Evolutionary conservation across 768 basidiomycete species (phyloP).

Genomic region (Glaciozyma martinii): DNA sequence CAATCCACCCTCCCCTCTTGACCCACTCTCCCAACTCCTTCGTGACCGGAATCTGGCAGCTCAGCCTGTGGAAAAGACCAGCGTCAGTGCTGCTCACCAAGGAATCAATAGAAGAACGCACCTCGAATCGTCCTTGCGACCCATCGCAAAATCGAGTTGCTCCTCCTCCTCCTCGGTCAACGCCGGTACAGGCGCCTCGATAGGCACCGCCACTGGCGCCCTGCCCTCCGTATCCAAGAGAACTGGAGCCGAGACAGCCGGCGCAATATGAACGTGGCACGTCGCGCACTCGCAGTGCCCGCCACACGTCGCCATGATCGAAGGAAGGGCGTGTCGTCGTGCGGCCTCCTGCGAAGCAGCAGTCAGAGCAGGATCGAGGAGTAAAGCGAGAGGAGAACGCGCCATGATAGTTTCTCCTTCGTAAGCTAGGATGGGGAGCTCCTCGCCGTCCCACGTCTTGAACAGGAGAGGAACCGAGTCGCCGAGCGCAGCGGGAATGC

Average conservation of each 20-base stretch:
- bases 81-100: too few species aligned
- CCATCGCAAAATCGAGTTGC: slow-evolving; percentile 34
- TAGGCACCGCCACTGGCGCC: neutral
- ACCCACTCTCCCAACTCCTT: slow-evolving; percentile 27
- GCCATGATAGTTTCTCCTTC: slow-evolving; percentile 33
- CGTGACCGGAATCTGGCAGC: slow-evolving; percentile 30
- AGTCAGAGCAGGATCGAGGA: neutral
- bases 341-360: slow-evolving; percentile 13
- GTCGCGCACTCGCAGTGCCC: slow-evolving; percentile 35
- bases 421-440: slow-evolving; percentile 12
- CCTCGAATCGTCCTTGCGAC: slow-evolving; percentile 28
- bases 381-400: neutral
- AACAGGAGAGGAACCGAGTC: slow-evolving; percentile 25
- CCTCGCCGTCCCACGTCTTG: slow-evolving; percentile 18
- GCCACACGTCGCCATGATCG: slow-evolving; percentile 32
- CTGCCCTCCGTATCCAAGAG: neutral
- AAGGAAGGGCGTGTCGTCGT: slow-evolving; percentile 9
- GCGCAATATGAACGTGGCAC: slow-evolving; percentile 29
- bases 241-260: neutral
- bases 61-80: slow-evolving; percentile 6
- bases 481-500: slow-evolving; percentile 15
- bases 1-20: slow-evolving; percentile 18
- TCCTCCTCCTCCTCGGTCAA: slow-evolving; percentile 34
- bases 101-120: neutral
- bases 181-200: slow-evolving; percentile 13